A percentile compares a stretch with the other conserved stretches of the same genome.
Evolutionary conservation across 345 rosid species (phyloP).

Genomic region (Arabis hirsuta): DNA sequence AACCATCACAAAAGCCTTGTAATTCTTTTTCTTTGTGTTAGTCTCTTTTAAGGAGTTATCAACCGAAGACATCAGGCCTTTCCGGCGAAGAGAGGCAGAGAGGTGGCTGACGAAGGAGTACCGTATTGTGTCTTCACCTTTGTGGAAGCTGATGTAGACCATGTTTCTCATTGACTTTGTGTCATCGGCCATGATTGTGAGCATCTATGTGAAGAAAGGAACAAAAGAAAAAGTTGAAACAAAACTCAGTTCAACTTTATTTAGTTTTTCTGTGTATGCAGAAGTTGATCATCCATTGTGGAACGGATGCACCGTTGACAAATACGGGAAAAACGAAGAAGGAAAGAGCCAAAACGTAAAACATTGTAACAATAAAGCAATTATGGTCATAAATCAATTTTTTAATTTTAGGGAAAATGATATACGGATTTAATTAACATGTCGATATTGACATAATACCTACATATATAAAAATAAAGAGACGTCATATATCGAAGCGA

Average conservation of each 20-base stretch:
- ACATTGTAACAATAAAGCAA: neutral
- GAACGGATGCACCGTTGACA: neutral
- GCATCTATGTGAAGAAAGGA: neutral
- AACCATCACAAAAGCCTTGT: conserved; percentile 17
- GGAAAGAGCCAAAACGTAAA: neutral
- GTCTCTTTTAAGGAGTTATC: neutral
- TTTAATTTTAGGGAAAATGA: too few relatives aligned
- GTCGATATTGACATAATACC: conserved; percentile 10
- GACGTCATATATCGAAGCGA: neutral
- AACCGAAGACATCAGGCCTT: neutral
- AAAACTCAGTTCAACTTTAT: neutral
- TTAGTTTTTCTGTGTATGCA: too few relatives aligned
- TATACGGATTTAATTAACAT: neutral
- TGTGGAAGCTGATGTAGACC: conserved; percentile 18
- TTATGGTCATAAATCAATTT: too few relatives aligned
- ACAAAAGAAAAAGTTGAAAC: conserved; percentile 4
- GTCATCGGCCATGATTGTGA: conserved; percentile 16
- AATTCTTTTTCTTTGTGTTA: neutral
- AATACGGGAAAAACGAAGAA: conserved; percentile 6
- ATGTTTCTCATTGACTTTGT: conserved; percentile 1
- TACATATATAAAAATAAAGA: neutral
- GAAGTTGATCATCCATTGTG: neutral
- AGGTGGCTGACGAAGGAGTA: conserved; percentile 4
- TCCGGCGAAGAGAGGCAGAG: conserved; percentile 13
- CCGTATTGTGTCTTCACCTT: conserved; percentile 10